Base-by-base conservation (phyloP, 257 asterid genomes). In the Jasminum sambac region DNA sequence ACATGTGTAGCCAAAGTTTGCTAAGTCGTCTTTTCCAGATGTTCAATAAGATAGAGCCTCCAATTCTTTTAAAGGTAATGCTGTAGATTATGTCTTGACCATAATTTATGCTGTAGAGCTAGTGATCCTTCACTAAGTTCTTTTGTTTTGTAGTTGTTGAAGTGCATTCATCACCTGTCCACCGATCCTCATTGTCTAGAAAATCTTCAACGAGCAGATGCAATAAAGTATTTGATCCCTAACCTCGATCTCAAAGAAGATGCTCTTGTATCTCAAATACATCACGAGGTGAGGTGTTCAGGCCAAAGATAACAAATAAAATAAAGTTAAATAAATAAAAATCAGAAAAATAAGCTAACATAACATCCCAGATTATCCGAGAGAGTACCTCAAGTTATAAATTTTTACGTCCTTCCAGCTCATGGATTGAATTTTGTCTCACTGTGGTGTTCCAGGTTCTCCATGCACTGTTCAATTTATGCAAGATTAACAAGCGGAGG, bases 401-500 rank as follows among this genome's bases (percentile, higher is more conserved):
- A 48, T 6, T 23, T 23, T 50, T n/a, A 50, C 25, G 8, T 50
- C 25, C 42, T 52, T 52, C 19, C 41, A 48, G 74, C 21, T 7
- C 64, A 44, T 62, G 44, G 69, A 21, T 60, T 46, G 14, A 71
- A 74, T 68, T 19, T 36, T 68, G 59, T 72, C 86, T 83, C 48
- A 77, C 75, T 63, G 11, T 71, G 37, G 78, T 69, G 63, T 72
- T 88, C 78, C 81, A 95, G 98, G 98, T 89, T 72, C 98, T 95
- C 72, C 83, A 86, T 80, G 92, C 99, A 26, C 85, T 95, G 66
- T 91, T 95, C 97, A 95, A 95, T 83, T 90, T 95, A 55, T 95
- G 99, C 81, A 95, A 95, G 90, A 91, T 95, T 69, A 91, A 89
- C 86, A 95, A 91, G 91, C 88, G 96, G 84, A 89, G 99, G 76